Evolutionary conservation across 345 rosid genomes (phyloP), one percentile per base, ranked within the genome.

Genomic region (Hirschfeldia incana): DNA sequence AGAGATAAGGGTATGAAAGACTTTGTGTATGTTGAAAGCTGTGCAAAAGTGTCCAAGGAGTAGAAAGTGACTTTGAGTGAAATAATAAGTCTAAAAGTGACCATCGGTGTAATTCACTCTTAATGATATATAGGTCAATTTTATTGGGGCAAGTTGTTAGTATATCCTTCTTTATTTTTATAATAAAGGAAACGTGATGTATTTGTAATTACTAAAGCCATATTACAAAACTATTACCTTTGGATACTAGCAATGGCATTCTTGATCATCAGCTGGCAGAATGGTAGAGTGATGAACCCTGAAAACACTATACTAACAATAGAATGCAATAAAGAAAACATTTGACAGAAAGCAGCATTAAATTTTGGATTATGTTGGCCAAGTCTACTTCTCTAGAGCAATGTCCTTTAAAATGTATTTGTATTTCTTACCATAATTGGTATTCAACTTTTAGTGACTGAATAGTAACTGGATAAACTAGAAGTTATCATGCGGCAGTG

Each of bases 321-420:
- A 9, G 1, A 69, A 34, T 63, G 42, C 13, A 33, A 49, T 62
- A 49, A 26, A 46, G 13, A 46, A 21, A 26, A 3, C 37, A 49
- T 27, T 64, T 51, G 8, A 55, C 27, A 67, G 37, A 39, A 65
- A 72, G 53, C 33, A 57, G 12, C 73, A 73, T 61, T 60, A 17
- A 67, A 59, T 59, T 73, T 53, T 60, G 78, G 65, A 79, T 51
- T 74, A 8, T 61, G 36, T 13, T 79, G 70, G 70, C 65, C 69
- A 72, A 65, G 1, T 37, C n/a, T 11, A 36, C 12, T 73, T 66
- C 59, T 78, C 53, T 57, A 17, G 61, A 72, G 30, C 68, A 4
- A 30, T 27, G 44, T n/a, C 5, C 15, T 37, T 27, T 0, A 8
- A 8, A 57, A 8, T 26, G 4, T 58, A 9, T 26, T 17, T 21